These are phyloP conservation scores for Clavispora fructus DNA, from an alignment of 805 yeast genomes.

Conservation along the genomic window DNA sequence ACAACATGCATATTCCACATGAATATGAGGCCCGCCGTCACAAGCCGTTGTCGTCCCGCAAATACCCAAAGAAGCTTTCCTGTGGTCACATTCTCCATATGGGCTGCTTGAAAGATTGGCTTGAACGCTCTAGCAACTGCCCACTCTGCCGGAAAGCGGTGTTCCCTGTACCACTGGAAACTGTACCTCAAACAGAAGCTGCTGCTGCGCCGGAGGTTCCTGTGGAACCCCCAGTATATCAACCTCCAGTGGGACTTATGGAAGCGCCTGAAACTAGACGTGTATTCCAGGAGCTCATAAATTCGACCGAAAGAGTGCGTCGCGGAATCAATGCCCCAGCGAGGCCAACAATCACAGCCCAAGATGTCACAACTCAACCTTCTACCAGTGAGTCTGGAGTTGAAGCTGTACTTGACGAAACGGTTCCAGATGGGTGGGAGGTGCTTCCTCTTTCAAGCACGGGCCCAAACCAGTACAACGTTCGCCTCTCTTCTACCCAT, in stretches of 20 bases:
- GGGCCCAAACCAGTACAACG: background rate
- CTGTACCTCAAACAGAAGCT: background rate
- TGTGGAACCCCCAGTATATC: background rate
- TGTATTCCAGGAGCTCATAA: background rate
- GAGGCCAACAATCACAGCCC: background rate
- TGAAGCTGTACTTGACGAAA: background rate
- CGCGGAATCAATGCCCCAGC: background rate
- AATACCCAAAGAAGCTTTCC: slow-evolving; percentile 64
- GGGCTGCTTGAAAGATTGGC: slow-evolving; percentile 89
- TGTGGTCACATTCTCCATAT: slow-evolving; percentile 89
- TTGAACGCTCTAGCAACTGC: slow-evolving; percentile 87
- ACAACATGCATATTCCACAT: slow-evolving; percentile 62
- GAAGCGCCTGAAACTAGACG: background rate
- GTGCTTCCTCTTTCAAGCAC: background rate
- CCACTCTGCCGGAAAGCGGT: slow-evolving; percentile 85
- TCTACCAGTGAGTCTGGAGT: background rate
- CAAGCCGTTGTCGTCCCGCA: slow-evolving; percentile 27
- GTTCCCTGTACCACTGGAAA: slow-evolving; percentile 12
- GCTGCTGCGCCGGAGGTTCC: background rate
- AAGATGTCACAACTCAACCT: background rate
- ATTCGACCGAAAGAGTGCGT: background rate
- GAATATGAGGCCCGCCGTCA: slow-evolving; percentile 22
- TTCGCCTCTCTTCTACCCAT: background rate
- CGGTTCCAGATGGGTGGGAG: background rate
- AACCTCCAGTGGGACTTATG: background rate